Evolutionary conservation across 78 protist genomes (phyloP).

Genomic region (Dictyostelium purpureum): DNA sequence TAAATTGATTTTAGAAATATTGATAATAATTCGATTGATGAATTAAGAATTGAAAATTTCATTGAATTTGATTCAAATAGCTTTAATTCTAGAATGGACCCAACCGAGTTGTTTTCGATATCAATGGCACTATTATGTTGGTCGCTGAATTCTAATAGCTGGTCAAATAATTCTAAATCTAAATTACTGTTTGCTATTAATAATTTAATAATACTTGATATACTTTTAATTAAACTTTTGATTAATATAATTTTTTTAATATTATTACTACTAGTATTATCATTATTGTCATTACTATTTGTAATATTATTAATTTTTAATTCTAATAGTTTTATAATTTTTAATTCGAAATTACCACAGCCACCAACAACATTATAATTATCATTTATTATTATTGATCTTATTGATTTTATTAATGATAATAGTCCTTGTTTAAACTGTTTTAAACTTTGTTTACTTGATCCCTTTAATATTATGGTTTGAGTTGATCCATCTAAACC

Average conservation of each 20-base stretch:
- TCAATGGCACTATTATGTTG: background rate
- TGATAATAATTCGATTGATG: background rate
- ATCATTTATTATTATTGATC: background rate
- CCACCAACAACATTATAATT: background rate
- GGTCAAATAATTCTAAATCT: background rate
- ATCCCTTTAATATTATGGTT: constrained; percentile 6
- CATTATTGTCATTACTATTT: background rate
- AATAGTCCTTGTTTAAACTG: constrained; percentile 11
- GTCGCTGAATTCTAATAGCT: background rate
- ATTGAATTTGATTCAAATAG: background rate
- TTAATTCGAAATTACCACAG: constrained; percentile 9
- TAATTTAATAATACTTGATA: background rate
- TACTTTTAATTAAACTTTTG: background rate
- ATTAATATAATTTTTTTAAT: background rate
- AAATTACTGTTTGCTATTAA: background rate
- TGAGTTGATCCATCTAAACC: background rate
- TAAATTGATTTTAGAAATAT: background rate
- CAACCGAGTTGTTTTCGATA: background rate
- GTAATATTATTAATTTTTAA: background rate
- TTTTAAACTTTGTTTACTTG: background rate
- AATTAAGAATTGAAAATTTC: constrained; percentile 16
- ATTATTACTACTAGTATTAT: too few species aligned
- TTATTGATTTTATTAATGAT: background rate
- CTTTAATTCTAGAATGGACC: background rate
- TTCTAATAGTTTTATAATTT: background rate